Percentiles rank a stretch among this genome's conserved stretches.
These are phyloP conservation scores for Boletellus sp. DNA, from an alignment of 768 basidiomycete species.

Conservation along the genomic window DNA sequence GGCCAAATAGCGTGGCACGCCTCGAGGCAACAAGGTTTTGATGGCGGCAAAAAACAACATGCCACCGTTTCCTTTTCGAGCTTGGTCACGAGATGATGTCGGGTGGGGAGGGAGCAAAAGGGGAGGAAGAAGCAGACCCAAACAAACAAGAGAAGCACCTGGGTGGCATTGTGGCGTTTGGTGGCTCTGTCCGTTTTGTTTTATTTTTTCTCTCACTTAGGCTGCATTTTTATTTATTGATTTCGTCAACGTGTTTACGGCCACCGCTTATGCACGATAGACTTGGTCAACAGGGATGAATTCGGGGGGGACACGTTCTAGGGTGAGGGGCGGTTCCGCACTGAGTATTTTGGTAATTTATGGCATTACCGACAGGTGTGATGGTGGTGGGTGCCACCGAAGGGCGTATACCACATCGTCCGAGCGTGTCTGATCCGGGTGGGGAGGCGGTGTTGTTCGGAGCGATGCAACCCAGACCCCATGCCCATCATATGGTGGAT, in stretches of 20 bases:
- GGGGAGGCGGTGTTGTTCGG: neutral
- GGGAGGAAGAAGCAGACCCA: too few species aligned
- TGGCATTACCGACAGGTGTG: neutral
- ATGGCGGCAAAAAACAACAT: conserved; percentile 5
- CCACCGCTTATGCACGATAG: too few species aligned
- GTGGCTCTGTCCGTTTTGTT: neutral
- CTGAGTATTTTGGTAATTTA: neutral
- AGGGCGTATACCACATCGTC: neutral
- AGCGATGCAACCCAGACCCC: neutral
- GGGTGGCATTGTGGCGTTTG: neutral
- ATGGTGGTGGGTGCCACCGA: too few species aligned
- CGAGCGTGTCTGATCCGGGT: conserved; percentile 11
- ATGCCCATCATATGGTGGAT: neutral
- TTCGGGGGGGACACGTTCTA: conserved; percentile 24
- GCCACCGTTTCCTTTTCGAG: neutral
- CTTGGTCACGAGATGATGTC: conserved; percentile 13
- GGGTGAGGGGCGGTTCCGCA: conserved; percentile 26
- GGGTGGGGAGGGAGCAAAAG: neutral
- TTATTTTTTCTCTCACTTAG: neutral
- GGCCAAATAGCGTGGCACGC: conserved; percentile 8
- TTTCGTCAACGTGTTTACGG: neutral
- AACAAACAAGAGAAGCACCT: too few species aligned
- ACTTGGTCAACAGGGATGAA: neutral
- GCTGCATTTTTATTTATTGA: neutral
- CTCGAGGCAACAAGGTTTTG: conserved; percentile 31